phyloP scores from a whole-genome alignment of 257 asterid species.

The Salvia splendens region DNA sequence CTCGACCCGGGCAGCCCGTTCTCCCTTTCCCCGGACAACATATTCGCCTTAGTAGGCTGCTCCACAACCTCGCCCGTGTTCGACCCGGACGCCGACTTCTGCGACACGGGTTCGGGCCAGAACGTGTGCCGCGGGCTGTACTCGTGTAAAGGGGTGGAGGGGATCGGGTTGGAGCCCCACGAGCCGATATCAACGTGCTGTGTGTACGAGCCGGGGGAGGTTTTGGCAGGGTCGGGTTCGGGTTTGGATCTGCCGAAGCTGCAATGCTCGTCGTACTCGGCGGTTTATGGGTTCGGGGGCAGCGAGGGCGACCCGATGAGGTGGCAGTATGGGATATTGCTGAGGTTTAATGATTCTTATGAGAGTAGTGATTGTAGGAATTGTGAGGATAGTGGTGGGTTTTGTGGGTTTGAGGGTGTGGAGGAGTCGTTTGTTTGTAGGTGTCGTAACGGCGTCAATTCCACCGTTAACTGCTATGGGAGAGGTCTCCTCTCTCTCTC shows the following conservation, averaged over 20 bases:
- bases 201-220: constrained; percentile 49
- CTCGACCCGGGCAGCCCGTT: constrained; percentile 50
- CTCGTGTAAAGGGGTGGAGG: constrained; percentile 53
- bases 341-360: constrained; percentile 48
- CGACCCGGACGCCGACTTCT: constrained; percentile 52
- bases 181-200: constrained; percentile 63
- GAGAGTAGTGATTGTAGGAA: constrained; percentile 46
- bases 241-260: constrained; percentile 69
- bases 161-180: constrained; percentile 62
- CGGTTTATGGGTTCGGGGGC: constrained; percentile 71
- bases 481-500: constrained; percentile 44
- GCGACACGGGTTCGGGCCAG: constrained; percentile 61
- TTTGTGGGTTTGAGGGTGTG: constrained; percentile 60
- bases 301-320: constrained; percentile 72
- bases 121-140: constrained; percentile 61
- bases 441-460: constrained; percentile 56
- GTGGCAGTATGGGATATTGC: constrained; percentile 67
- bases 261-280: constrained; percentile 68
- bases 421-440: constrained; percentile 53
- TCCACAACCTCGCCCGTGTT: constrained; percentile 65
- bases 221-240: constrained; percentile 41
- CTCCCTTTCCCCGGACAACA: constrained; percentile 40
- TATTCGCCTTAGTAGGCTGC: constrained; percentile 65
- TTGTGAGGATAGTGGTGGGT: constrained; percentile 72
- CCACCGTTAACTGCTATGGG: constrained; percentile 66